Conservation (phyloP, 345 rosid species). For the Xanthoceras sorbifolium region DNA sequence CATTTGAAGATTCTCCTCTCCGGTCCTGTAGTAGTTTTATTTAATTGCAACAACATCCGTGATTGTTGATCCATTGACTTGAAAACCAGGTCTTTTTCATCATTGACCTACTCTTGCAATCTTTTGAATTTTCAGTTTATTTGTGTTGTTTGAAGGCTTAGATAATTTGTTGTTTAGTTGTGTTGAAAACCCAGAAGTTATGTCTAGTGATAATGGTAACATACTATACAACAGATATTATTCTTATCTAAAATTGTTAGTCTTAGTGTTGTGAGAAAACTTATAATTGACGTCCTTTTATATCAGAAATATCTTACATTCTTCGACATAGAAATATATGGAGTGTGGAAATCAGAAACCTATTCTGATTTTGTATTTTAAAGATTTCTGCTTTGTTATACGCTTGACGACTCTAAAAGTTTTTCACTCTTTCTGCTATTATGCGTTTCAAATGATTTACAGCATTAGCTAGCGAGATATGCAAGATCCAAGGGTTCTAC, state of each 20-base stretch:
- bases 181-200: conserved; percentile 6
- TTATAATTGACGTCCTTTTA: not conserved
- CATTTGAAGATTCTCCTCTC: not conserved
- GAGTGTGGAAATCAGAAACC: not conserved
- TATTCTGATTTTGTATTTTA: not conserved
- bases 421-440: not conserved
- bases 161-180: not conserved
- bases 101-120: not conserved
- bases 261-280: not conserved
- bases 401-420: not conserved
- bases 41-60: not conserved
- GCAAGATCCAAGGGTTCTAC: conserved; percentile 58
- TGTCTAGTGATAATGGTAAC: not conserved
- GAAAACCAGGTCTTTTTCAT: not conserved
- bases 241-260: not conserved
- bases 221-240: not conserved
- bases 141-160: not conserved
- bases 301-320: not conserved
- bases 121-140: not conserved
- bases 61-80: not conserved
- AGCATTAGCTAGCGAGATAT: conserved; percentile 32
- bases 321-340: no score
- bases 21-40: not conserved
- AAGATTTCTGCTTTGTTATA: not conserved
- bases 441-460: not conserved